These are phyloP conservation scores for Paratinospora sagittata DNA, from an alignment of 164 flowering plant species.

Conservation along the genomic window DNA sequence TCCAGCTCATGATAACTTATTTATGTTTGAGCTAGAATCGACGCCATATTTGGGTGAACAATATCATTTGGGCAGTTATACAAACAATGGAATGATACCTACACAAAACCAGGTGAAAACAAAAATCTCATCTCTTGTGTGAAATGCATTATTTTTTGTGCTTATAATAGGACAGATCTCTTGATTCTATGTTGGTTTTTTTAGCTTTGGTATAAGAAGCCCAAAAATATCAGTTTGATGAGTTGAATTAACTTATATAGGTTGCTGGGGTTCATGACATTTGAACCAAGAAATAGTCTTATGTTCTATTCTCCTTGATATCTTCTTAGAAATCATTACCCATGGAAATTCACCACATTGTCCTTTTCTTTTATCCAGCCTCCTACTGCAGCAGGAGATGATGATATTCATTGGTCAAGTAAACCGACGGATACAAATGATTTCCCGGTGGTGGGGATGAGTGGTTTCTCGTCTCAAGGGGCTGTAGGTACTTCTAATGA, in stretches of 20 bases:
- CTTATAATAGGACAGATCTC: background rate
- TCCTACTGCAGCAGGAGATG: background rate
- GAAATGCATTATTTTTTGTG: background rate
- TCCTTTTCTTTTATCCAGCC: background rate
- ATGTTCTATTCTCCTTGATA: no score
- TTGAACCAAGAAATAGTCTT: no score
- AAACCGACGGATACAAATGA: background rate
- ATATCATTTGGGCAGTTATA: slow-evolving; percentile 23
- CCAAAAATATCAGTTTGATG: background rate
- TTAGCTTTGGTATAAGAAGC: slow-evolving; percentile 6
- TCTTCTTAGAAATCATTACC: background rate
- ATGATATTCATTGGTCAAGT: background rate
- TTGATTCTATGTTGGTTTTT: background rate
- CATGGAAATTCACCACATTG: background rate
- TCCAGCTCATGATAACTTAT: background rate
- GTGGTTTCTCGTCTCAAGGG: background rate
- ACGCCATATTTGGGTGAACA: background rate
- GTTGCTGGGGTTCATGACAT: no score
- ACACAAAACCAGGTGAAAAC: slow-evolving; percentile 23
- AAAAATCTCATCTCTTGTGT: background rate
- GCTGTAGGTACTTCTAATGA: background rate
- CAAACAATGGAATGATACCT: slow-evolving; percentile 22
- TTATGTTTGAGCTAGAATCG: background rate
- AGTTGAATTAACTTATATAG: no score
- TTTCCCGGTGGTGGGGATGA: background rate